Evolutionary conservation across 345 rosid genomes (phyloP).

Genomic region (Carallia pectinifolia): DNA sequence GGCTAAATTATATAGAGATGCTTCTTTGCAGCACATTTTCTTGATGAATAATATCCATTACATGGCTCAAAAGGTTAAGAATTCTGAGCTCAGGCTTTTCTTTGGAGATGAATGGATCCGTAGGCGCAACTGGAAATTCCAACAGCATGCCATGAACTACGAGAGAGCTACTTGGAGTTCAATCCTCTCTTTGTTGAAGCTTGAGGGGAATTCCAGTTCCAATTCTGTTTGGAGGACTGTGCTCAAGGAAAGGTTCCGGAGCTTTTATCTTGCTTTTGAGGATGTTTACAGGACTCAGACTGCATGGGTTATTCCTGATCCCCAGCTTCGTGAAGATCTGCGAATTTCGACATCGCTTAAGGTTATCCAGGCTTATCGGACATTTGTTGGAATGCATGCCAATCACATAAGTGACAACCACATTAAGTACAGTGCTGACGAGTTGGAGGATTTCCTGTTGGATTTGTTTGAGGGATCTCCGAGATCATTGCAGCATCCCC

Average conservation of each 20-base stretch:
- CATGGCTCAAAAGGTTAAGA: slow-evolving; percentile 77
- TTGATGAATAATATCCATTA: slow-evolving; percentile 85
- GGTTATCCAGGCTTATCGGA: slow-evolving; percentile 76
- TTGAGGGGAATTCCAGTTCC: slow-evolving; percentile 49
- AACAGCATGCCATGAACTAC: slow-evolving; percentile 65
- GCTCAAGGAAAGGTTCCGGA: slow-evolving; percentile 63
- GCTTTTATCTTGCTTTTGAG: slow-evolving; percentile 64
- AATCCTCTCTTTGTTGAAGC: slow-evolving; percentile 59
- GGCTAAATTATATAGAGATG: slow-evolving; percentile 62
- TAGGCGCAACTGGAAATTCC: slow-evolving; percentile 73
- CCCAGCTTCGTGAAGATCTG: slow-evolving; percentile 67
- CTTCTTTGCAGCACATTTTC: slow-evolving; percentile 70
- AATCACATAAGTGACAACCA: slow-evolving; percentile 56
- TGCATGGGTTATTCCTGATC: slow-evolving; percentile 64
- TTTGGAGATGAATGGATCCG: slow-evolving; percentile 80
- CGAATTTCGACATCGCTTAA: slow-evolving; percentile 62
- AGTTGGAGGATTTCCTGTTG: slow-evolving; percentile 58
- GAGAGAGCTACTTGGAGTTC: slow-evolving; percentile 77
- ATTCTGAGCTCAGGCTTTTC: slow-evolving; percentile 57
- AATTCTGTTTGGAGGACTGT: slow-evolving; percentile 41
- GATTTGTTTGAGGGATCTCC: slow-evolving; percentile 81
- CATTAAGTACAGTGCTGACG: slow-evolving; percentile 67
- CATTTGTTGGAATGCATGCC: slow-evolving; percentile 56
- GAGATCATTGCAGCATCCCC: slow-evolving; percentile 54
- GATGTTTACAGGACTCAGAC: slow-evolving; percentile 81